Evolutionary conservation across 148 eudicot species (phyloP).

Genomic region (Vaccinium myrtillus): DNA sequence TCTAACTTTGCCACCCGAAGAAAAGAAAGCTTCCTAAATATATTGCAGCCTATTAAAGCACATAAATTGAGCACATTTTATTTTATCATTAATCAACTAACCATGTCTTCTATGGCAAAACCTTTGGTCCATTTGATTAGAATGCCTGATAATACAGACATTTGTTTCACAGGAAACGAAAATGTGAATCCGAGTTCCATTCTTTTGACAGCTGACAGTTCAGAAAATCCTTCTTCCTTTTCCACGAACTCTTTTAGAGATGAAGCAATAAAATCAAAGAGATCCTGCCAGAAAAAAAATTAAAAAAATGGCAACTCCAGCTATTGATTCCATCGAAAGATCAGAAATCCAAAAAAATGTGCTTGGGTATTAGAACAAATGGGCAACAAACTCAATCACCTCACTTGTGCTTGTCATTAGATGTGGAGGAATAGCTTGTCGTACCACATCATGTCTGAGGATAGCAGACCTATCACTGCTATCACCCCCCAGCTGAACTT

Average conservation of each 20-base stretch:
- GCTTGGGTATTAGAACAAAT: constrained; percentile 7
- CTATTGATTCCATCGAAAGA: neutral
- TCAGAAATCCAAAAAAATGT: neutral
- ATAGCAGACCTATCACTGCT: constrained; percentile 51
- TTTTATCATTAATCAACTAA: constrained; percentile 34
- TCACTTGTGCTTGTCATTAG: constrained; percentile 76
- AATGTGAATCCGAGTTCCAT: constrained; percentile 87
- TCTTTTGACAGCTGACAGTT: constrained; percentile 33
- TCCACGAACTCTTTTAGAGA: constrained; percentile 64
- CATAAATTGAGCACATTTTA: neutral
- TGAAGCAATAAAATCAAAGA: constrained; percentile 78
- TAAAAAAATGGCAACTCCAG: constrained; percentile 12
- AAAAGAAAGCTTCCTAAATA: constrained; percentile 1
- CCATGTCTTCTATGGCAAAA: constrained; percentile 78
- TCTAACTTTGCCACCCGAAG: neutral
- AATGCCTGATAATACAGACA: constrained; percentile 65
- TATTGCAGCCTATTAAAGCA: neutral
- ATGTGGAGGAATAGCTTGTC: constrained; percentile 68
- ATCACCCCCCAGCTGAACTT: constrained; percentile 72
- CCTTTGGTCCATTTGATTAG: constrained; percentile 89
- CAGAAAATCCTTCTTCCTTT: constrained; percentile 39
- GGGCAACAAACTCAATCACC: constrained; percentile 43
- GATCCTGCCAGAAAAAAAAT: constrained; percentile 48
- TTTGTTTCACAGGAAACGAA: constrained; percentile 92
- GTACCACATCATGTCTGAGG: constrained; percentile 47